Evolutionary conservation across 2,329 filamentous ascomycete genomes (phyloP).

Genomic region (Epichloe bromicola): DNA sequence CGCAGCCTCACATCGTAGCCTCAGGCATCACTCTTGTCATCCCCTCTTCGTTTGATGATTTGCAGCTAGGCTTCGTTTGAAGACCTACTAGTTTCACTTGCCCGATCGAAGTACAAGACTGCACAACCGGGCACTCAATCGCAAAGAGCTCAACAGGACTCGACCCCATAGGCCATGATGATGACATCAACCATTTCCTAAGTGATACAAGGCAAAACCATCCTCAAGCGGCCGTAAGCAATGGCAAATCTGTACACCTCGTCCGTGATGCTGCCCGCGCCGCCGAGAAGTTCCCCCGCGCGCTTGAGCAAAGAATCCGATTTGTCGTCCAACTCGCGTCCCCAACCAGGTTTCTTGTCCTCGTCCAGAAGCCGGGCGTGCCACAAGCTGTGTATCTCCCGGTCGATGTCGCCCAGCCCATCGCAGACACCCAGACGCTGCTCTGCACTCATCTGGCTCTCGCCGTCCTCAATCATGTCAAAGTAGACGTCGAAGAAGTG

Average conservation of each 20-base stretch:
- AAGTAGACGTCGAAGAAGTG: slow-evolving; percentile 3
- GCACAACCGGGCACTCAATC: too few relatives aligned
- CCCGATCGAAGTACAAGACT: too few relatives aligned
- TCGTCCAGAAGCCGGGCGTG: slow-evolving; percentile 2
- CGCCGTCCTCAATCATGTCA: slow-evolving; percentile 3
- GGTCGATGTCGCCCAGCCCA: background rate
- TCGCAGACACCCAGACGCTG: slow-evolving; percentile 2
- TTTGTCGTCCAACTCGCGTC: slow-evolving; percentile 1
- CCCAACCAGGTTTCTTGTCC: slow-evolving; percentile 5
- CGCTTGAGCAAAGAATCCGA: slow-evolving; percentile 2
- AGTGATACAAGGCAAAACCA: slow-evolving; percentile 5
- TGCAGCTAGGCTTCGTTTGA: too few relatives aligned
- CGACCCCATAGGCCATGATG: slow-evolving; percentile 2
- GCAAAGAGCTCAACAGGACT: background rate
- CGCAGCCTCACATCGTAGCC: too few relatives aligned
- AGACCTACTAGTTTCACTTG: too few relatives aligned
- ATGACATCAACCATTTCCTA: slow-evolving; percentile 6
- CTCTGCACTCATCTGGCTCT: background rate
- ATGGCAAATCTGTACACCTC: slow-evolving; percentile 7
- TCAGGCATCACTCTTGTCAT: too few relatives aligned
- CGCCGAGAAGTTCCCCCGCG: slow-evolving; percentile 5
- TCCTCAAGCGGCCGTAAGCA: slow-evolving; percentile 5
- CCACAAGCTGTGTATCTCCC: slow-evolving; percentile 3
- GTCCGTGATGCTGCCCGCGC: background rate
- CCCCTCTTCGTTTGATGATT: too few relatives aligned